Base-by-base conservation (phyloP, 2,329 filamentous ascomycete species). In the Pestalotiopsis sp. region DNA sequence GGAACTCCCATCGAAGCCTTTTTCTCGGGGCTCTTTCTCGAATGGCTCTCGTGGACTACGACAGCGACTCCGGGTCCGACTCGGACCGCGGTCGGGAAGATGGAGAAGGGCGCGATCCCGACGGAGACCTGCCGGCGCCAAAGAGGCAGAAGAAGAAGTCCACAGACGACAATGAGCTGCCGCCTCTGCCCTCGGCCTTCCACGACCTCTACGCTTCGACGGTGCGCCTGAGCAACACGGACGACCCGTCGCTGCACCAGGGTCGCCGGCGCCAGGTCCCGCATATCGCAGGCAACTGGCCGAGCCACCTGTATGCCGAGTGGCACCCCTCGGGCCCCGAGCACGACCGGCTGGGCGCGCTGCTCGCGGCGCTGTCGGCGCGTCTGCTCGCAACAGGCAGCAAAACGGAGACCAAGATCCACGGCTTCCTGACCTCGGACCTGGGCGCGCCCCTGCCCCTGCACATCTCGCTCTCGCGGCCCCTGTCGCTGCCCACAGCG, bases 201-300 rank as follows among this genome's bases (percentile, higher is more conserved):
- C 93, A 94, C 79, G 93, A 98, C 79, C 86, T 98, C 67, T 98
- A 99, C 81, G 92, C 95, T 36, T 91, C 93, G 12, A 93, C 91
- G 55, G 91, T 93, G 65, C 90, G 95, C 71, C 85, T 92, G 71
- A 93, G 92, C 79, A 91, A 91, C 55, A 86, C 85, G 74, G 96
- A 98, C 80, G 92, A 97, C 76, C 94, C 95, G 1, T 85, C 86
- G 69, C 84, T 98, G 68, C 96, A 99, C 79, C 92, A 92, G 39
- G 96, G 96, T 66, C 90, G 95, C 60, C 93, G 91, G 77, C 89
- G 96, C 57, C 88, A 91, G 68, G 92, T 90, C 63, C 95, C 95
- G 27, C 96, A 99, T 80, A 85, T 95, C 31, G 88, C 90, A 69
- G 96, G 96, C 69, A 93, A 94, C 79, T 99, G 96, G 96, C 94